Conservation (phyloP, 208 protist genomes). For the Blastocrithidia nonstop region DNA sequence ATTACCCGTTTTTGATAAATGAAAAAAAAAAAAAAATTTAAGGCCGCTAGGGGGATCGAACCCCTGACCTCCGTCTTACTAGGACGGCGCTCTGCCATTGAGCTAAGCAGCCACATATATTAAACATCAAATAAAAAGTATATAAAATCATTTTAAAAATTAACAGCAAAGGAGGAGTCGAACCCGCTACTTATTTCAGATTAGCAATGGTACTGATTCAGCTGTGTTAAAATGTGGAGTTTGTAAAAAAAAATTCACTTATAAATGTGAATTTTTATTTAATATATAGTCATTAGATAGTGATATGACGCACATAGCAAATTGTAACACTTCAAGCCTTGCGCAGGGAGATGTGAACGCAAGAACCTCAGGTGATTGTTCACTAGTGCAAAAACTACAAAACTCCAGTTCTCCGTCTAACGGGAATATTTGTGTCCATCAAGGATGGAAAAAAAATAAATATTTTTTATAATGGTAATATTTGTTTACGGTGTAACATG, state of each 20-base stretch:
- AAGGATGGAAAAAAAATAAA: slow-evolving; percentile 11
- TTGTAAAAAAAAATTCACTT: too few species aligned
- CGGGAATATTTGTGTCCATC: slow-evolving; percentile 37
- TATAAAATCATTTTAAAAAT: too few species aligned
- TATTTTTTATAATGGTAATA: not conserved
- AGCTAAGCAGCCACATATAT: slow-evolving; percentile 76
- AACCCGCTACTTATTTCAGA: too few species aligned
- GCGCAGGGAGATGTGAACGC: slow-evolving; percentile 83
- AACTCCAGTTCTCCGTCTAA: slow-evolving; percentile 40
- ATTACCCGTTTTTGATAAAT: not conserved
- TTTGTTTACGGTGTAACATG: not conserved
- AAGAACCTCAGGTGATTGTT: slow-evolving; percentile 86
- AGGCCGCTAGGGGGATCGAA: slow-evolving; percentile 87
- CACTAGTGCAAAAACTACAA: slow-evolving; percentile 35
- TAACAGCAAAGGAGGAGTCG: too few species aligned
- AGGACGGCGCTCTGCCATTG: slow-evolving; percentile 86
- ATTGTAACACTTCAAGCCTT: too few species aligned
- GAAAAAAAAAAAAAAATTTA: slow-evolving; percentile 27
- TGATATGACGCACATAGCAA: too few species aligned
- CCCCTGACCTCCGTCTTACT: slow-evolving; percentile 86
- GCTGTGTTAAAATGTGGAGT: too few species aligned
- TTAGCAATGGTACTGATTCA: too few species aligned
- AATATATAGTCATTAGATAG: too few species aligned
- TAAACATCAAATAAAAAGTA: too few species aligned
- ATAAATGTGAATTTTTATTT: too few species aligned